Conservation (phyloP, 2,329 filamentous ascomycete genomes). For the Trichophyton verrucosum region DNA sequence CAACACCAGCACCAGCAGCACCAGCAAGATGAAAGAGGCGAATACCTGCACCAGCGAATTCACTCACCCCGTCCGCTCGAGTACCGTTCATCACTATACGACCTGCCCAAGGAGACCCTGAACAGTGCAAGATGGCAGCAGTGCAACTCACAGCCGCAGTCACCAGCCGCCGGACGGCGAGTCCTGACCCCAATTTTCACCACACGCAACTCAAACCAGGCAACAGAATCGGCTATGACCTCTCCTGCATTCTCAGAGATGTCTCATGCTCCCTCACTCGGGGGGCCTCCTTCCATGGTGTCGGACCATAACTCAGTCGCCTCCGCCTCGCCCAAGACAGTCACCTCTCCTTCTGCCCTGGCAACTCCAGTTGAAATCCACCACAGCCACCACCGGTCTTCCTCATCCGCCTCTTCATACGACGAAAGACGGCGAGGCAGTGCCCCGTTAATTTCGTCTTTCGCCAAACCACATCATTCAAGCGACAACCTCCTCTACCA, state of each 20-base stretch:
- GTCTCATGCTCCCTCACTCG: slow-evolving; percentile 45
- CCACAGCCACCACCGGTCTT: slow-evolving; percentile 10
- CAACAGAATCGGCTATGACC: slow-evolving; percentile 45
- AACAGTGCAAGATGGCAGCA: slow-evolving; percentile 1
- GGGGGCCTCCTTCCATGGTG: slow-evolving; percentile 52
- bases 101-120: not conserved
- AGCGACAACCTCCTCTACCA: not conserved
- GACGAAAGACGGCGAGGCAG: slow-evolving; percentile 24
- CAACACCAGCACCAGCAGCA: not conserved
- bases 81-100: slow-evolving; percentile 1
- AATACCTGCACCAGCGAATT: not conserved
- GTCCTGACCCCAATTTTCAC: slow-evolving; percentile 30
- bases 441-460: slow-evolving; percentile 16
- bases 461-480: not conserved
- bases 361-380: slow-evolving; percentile 35
- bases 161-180: slow-evolving; percentile 16
- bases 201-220: slow-evolving; percentile 18
- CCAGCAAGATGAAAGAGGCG: not conserved
- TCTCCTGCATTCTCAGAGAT: slow-evolving; percentile 53
- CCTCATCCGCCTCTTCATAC: slow-evolving; percentile 13
- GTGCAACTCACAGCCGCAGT: slow-evolving; percentile 1
- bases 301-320: slow-evolving; percentile 56
- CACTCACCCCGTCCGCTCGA: slow-evolving; percentile 1
- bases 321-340: slow-evolving; percentile 45
- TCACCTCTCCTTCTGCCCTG: slow-evolving; percentile 31